These are phyloP conservation scores for Annona cherimola DNA, from an alignment of 164 flowering plant genomes.

Conservation along the genomic window DNA sequence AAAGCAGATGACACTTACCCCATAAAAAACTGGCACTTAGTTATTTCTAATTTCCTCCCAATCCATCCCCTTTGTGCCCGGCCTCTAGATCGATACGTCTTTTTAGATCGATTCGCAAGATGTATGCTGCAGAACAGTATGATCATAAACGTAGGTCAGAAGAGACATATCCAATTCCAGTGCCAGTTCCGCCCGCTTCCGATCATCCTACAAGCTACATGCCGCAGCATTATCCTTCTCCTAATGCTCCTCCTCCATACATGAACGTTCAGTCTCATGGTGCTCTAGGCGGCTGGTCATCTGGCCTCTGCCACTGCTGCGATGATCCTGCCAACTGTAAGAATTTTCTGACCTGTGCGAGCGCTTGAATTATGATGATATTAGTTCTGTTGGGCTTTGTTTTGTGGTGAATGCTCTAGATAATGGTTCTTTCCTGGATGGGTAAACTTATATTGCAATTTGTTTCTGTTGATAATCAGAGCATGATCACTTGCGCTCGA, in stretches of 20 bases:
- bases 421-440: too few relatives aligned
- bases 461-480: too few relatives aligned
- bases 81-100: neutral
- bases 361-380: too few relatives aligned
- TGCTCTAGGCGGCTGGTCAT: slow-evolving; percentile 25
- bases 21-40: neutral
- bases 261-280: slow-evolving; percentile 3
- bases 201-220: neutral
- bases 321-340: slow-evolving; percentile 48
- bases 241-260: neutral
- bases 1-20: too few relatives aligned
- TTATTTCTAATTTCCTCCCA: neutral
- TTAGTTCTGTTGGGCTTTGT: too few relatives aligned
- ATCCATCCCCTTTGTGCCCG: too few relatives aligned
- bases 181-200: neutral
- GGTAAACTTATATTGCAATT: too few relatives aligned
- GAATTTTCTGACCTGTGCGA: neutral
- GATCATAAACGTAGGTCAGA: neutral
- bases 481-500: too few relatives aligned
- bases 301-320: slow-evolving; percentile 49
- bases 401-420: too few relatives aligned
- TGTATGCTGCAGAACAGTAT: neutral
- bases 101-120: neutral
- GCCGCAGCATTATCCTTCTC: neutral
- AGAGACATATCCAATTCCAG: neutral